These are phyloP conservation scores for Eucalyptus pumila DNA, from an alignment of 345 rosid species.

Conservation along the genomic window DNA sequence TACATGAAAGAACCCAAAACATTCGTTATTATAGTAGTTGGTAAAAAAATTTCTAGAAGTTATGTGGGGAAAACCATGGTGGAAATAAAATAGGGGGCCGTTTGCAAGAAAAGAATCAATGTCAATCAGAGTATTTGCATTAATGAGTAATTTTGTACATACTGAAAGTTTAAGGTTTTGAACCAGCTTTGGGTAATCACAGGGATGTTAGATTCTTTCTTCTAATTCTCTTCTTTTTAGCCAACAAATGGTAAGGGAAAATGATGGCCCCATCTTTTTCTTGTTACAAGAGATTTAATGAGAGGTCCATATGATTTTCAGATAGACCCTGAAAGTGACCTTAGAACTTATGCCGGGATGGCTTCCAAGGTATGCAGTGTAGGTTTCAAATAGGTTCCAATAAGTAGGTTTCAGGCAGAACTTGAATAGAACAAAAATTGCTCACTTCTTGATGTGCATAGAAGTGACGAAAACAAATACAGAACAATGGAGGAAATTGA, in stretches of 20 bases:
- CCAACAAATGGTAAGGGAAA: neutral
- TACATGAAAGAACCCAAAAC: neutral
- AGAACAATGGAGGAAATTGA: neutral
- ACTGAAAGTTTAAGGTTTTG: neutral
- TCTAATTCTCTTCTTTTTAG: neutral
- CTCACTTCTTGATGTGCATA: neutral
- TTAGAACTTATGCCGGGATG: neutral
- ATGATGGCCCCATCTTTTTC: neutral
- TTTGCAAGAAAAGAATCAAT: neutral
- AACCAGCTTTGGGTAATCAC: neutral
- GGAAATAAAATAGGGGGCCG: neutral
- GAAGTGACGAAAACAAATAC: neutral
- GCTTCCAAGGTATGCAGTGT: neutral
- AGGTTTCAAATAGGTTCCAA: neutral
- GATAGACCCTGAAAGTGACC: too few relatives aligned
- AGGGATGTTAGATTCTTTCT: neutral
- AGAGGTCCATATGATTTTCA: neutral
- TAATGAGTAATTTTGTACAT: neutral
- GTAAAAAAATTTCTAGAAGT: neutral
- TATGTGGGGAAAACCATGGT: neutral
- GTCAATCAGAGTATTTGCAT: neutral
- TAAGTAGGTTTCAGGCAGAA: neutral
- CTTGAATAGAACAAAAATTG: neutral
- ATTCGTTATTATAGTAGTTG: neutral
- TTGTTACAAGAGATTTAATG: neutral